Evolutionary conservation across 73 alveolate species (phyloP), one percentile per base, ranked within the genome.

Genomic region (Symbiodinium pilosum): DNA sequence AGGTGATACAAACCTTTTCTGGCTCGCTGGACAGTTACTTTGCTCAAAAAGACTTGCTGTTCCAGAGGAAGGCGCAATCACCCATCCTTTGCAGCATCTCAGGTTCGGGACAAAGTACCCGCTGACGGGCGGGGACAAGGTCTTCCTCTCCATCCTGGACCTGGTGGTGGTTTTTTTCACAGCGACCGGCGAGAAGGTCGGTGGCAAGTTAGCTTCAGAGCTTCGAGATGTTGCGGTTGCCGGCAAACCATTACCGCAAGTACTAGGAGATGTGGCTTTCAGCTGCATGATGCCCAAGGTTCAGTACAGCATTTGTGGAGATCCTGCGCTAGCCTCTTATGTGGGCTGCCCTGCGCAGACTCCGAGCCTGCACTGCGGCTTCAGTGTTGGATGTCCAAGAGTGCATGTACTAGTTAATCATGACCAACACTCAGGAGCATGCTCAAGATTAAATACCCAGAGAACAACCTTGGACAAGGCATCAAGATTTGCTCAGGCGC

Each of bases 391-490:
- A 54, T 0, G 73, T 12, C 32, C 34, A 54, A n/a, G 73, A 54
- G 32, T 24, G 28, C 26, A 9, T n/a, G n/a, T n/a, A n/a, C 30
- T 24, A 5, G 20, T 16, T 54, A 26, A 54, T 26, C 30, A n/a
- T 16, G 28, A n/a, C 30, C 20, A 20, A 24, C 47, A 24, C 41
- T 40, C 32, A 91, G 97, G 97, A 91, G 97, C 88, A 64, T 68
- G 34, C 84, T 91, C 81, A 91, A 69, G 89, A 71, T 91, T 73
- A 91, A 91, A 77, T 91, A 91, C 39, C 97, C 97, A 30, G 81
- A 91, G 89, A 91, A 91, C 54, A 91, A 54, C 88, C 86, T 91
- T n/a, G 97, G 97, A 51, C 97, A 91, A 54, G 97, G 97, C 5
- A 88, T 91, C 54, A 91, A 91, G 68, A 41, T 91, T 18, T 91